Percentiles rank a stretch among this genome's conserved stretches.
These are phyloP conservation scores for Ogataea dorogensis DNA, from an alignment of 805 yeast genomes.

Conservation along the genomic window DNA sequence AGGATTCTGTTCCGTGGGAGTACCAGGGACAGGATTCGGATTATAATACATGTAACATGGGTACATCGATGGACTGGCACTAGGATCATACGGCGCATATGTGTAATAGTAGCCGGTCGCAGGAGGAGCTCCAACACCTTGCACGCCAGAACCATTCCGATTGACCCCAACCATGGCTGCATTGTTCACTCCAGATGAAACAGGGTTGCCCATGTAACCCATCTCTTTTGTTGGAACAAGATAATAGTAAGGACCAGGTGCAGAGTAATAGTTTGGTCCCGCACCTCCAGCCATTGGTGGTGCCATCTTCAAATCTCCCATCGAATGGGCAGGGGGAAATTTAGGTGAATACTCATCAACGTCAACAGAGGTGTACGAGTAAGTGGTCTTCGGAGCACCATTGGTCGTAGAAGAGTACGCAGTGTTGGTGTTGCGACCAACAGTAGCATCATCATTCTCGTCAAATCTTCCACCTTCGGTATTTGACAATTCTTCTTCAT, in stretches of 20 bases:
- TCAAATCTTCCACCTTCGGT: conserved; percentile 10
- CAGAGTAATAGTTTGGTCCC: conserved; percentile 21
- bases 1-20: conserved; percentile 18
- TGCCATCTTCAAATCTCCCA: conserved; percentile 11
- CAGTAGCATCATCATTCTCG: conserved; percentile 25
- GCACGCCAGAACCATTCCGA: conserved; percentile 14
- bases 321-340: conserved; percentile 9
- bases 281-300: conserved; percentile 13
- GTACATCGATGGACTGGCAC: conserved; percentile 25
- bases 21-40: conserved; percentile 25
- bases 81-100: conserved; percentile 28
- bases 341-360: conserved; percentile 24
- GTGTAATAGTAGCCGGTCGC: conserved; percentile 29
- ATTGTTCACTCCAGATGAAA: conserved; percentile 15
- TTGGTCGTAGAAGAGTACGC: conserved; percentile 27
- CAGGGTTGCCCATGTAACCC: conserved; percentile 18
- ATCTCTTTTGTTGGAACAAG: conserved; percentile 31
- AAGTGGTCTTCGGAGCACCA: conserved; percentile 30
- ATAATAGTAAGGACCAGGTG: conserved; percentile 30
- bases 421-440: conserved; percentile 26
- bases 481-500: conserved; percentile 14
- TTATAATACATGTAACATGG: conserved; percentile 35
- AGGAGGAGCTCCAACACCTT: conserved; percentile 22
- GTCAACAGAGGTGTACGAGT: conserved; percentile 31
- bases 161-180: conserved; percentile 17